Evolutionary conservation across 2,329 filamentous ascomycete genomes (phyloP).

Genomic region (Didymella pomorum): DNA sequence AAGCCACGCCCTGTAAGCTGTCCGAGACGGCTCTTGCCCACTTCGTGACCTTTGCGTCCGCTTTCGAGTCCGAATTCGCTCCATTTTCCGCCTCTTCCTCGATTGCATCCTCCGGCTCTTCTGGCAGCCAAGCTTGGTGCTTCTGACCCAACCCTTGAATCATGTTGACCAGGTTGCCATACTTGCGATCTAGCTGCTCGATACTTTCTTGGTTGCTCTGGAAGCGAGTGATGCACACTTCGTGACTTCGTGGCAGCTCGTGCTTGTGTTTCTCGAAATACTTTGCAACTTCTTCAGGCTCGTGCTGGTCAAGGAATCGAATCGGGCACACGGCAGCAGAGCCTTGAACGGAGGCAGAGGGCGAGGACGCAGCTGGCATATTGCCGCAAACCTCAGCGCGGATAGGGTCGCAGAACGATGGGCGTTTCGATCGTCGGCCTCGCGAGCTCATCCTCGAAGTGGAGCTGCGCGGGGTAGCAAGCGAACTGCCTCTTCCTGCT

Average conservation of each 20-base stretch:
- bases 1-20: conserved; percentile 55
- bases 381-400: conserved; percentile 53
- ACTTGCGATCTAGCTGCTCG: conserved; percentile 90
- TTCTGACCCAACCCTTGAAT: conserved; percentile 88
- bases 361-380: conserved; percentile 53
- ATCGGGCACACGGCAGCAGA: conserved; percentile 81
- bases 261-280: conserved; percentile 97
- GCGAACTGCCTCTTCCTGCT: conserved; percentile 55
- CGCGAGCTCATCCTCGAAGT: conserved; percentile 48
- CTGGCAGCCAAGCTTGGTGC: conserved; percentile 84
- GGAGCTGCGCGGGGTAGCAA: conserved; percentile 54
- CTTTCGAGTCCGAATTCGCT: conserved; percentile 56
- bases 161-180: conserved; percentile 91
- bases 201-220: conserved; percentile 87
- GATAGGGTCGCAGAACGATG: conserved; percentile 54
- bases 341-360: conserved; percentile 55
- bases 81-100: conserved; percentile 57
- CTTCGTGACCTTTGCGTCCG: conserved; percentile 77
- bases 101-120: conserved; percentile 57
- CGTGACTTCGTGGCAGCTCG: conserved; percentile 90
- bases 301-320: conserved; percentile 89
- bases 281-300: conserved; percentile 88
- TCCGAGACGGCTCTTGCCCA: conserved; percentile 83
- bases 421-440: conserved; percentile 50
- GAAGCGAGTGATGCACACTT: conserved; percentile 88